Evolutionary conservation across 371 early-diverging fungal genomes (phyloP).

Genomic region (Lichtheimia ornata): DNA sequence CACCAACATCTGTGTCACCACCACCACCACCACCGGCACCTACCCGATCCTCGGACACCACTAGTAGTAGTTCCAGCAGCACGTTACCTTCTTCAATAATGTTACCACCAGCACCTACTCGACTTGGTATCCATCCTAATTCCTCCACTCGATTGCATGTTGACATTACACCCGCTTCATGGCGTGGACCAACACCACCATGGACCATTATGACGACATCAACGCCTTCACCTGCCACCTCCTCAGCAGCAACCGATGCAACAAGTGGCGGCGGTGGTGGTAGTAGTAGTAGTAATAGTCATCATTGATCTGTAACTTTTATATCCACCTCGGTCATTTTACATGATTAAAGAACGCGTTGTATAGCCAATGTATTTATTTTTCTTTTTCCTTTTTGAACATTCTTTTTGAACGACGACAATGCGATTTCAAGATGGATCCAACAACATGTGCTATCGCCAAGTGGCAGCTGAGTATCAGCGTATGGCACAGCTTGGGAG

Average conservation of each 20-base stretch:
- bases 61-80: neutral
- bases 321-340: neutral
- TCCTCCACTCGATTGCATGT: neutral
- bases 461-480: constrained; percentile 27
- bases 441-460: constrained; percentile 12
- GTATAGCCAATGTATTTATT: neutral
- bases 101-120: neutral
- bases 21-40: constrained; percentile 11
- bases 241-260: neutral
- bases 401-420: neutral
- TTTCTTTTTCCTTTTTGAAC: neutral
- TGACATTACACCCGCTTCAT: neutral
- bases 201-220: constrained; percentile 13
- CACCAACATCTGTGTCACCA: neutral
- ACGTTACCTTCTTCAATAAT: neutral
- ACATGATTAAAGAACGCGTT: neutral
- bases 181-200: constrained; percentile 23
- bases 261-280: too few species aligned
- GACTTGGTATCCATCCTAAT: neutral
- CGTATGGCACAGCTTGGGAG: constrained; percentile 25
- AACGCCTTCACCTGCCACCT: neutral
- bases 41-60: neutral
- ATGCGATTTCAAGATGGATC: neutral
- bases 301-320: neutral
- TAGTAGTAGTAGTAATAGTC: too few species aligned